phyloP scores from a whole-genome alignment of 768 basidiomycete species.

The Neoboletus brunneissimus region DNA sequence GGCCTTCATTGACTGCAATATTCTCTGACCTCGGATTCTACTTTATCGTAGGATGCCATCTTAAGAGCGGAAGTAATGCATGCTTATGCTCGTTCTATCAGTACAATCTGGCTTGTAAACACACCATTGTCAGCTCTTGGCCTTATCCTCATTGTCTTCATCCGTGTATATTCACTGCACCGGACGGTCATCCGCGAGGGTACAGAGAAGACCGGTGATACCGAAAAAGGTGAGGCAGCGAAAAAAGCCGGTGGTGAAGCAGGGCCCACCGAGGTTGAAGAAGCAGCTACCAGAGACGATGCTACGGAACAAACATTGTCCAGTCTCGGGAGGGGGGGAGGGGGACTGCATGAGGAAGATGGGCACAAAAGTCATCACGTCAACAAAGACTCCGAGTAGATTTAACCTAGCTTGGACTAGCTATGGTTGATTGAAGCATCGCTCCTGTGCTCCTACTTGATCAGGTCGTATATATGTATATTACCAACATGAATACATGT shows the following conservation, averaged over 20 bases:
- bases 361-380: background rate
- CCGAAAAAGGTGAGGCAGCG: slow-evolving; percentile 26
- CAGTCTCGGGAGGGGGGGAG: background rate
- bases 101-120: slow-evolving; percentile 41
- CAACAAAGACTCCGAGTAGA: background rate
- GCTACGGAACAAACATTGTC: background rate
- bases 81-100: slow-evolving; percentile 36
- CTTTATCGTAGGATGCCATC: slow-evolving; percentile 24
- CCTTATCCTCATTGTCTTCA: slow-evolving; percentile 32
- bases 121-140: slow-evolving; percentile 31
- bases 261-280: background rate
- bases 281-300: background rate
- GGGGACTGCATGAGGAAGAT: background rate
- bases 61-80: slow-evolving; percentile 34
- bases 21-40: slow-evolving; percentile 8
- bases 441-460: background rate
- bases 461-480: background rate
- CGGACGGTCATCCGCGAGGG: slow-evolving; percentile 20
- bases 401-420: background rate
- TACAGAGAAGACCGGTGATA: slow-evolving; percentile 21
- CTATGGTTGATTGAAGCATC: background rate
- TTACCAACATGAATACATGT: background rate
- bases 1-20: background rate
- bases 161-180: slow-evolving; percentile 37
- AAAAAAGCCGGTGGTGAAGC: background rate